Evolutionary conservation across 2,329 filamentous ascomycete species (phyloP), one percentile per base, ranked within the genome.

Genomic region (Endothia cerciana): DNA sequence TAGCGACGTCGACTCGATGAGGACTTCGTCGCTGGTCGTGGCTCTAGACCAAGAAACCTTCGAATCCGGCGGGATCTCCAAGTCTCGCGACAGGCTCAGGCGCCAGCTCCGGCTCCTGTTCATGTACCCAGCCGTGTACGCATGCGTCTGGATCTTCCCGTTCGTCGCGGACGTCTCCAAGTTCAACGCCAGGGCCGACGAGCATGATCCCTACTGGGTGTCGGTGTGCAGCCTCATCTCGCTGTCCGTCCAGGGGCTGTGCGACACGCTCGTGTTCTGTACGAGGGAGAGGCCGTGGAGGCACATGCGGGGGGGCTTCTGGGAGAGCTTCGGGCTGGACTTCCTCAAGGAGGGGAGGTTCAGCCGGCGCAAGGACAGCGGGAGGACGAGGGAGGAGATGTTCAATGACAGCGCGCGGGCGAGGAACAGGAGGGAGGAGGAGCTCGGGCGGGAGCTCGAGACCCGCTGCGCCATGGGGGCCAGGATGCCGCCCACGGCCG

Each of bases 81-180:
- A 75, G 56, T 74, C 83, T 10, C 83, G 87, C 15, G 78, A 83
- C 19, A 85, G 84, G 65, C 88, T 91, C 66, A 83, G 85, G 55
- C 85, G 88, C 11, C 90, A 93, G 72, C 82, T 93, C 2, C 85
- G 89, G 40, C 84, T 90, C 38, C 81, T 93, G 22, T 92, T 94
- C 76, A 87, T 93, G 58, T 94, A 94, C 74, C 91, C 91, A 0
- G 74, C 89, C 22, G 84, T 91, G 4, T 94, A 94, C 75, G 81
- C 91, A 25, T 76, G 86, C 4, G 86, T 92, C 70, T 94, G 91
- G 91, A 77, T 90, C 3, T 77, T 91, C 8, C 91, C 91, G 0
- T 91, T 93, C 71, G 78, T 89, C 2, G 81, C 82, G 2, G 89
- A 93, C 74, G 81, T 87, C 4, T 22, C 6, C 19, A 43, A 45